phyloP scores from a whole-genome alignment of 1,284 basidiomycete species.

The Puccinia triticina region DNA sequence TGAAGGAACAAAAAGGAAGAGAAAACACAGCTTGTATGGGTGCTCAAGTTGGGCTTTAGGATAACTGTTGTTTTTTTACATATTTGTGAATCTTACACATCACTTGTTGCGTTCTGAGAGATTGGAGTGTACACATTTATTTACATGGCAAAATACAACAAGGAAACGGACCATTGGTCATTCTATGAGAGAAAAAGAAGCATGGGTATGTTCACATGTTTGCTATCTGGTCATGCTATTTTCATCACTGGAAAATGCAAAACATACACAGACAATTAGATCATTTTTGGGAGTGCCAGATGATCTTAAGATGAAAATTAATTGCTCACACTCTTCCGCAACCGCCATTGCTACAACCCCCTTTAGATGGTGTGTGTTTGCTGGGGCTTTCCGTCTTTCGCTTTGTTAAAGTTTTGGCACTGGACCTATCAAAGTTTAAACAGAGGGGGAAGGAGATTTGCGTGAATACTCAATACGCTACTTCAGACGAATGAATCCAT shows the following conservation, averaged over 20 bases:
- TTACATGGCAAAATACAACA: too few species aligned
- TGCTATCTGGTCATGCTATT: too few species aligned
- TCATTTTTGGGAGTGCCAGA: neutral
- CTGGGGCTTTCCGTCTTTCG: neutral
- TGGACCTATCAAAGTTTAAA: neutral
- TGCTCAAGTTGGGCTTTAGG: neutral
- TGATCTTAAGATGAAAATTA: neutral
- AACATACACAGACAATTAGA: too few species aligned
- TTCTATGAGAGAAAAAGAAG: too few species aligned
- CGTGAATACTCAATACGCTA: neutral
- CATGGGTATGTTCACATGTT: too few species aligned
- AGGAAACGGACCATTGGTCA: too few species aligned
- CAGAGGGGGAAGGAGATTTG: neutral
- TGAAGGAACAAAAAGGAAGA: too few species aligned
- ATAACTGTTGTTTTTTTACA: neutral
- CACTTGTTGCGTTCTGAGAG: too few species aligned
- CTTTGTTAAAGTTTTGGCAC: neutral
- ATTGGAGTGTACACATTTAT: too few species aligned
- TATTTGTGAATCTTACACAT: neutral
- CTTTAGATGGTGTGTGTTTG: neutral
- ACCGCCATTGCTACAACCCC: neutral
- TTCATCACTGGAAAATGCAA: too few species aligned
- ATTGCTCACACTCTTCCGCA: neutral
- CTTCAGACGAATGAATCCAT: neutral
- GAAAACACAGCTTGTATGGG: too few species aligned